Evolutionary conservation across 2,329 filamentous ascomycete species (phyloP).

Genomic region (Fusarium sp.): DNA sequence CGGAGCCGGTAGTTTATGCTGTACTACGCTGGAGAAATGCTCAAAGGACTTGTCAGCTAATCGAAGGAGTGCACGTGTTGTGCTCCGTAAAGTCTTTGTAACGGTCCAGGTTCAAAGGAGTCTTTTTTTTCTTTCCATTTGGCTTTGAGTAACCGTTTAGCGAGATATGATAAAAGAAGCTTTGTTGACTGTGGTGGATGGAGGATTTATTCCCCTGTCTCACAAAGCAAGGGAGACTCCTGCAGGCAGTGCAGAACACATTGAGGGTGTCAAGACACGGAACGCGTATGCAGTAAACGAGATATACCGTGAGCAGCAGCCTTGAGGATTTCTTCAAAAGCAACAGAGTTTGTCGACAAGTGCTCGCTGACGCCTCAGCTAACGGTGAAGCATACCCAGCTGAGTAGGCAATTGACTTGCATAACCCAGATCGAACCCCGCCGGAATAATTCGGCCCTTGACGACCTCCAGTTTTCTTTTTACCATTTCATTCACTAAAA

Average conservation of each 20-base stretch:
- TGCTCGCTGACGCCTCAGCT: too few relatives aligned
- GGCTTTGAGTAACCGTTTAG: constrained; percentile 3
- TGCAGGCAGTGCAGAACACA: too few relatives aligned
- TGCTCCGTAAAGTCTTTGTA: not conserved
- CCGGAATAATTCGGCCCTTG: constrained; percentile 7
- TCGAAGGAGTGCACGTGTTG: constrained; percentile 2
- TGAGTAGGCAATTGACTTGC: too few relatives aligned
- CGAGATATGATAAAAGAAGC: not conserved
- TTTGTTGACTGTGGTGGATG: not conserved
- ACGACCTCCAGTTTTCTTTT: not conserved
- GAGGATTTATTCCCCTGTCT: not conserved
- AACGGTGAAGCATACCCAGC: too few relatives aligned
- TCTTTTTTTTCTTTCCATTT: too few relatives aligned
- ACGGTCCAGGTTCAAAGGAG: not conserved
- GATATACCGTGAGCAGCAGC: too few relatives aligned
- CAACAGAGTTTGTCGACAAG: too few relatives aligned
- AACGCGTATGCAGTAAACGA: too few relatives aligned
- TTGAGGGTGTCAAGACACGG: too few relatives aligned
- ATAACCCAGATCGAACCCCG: too few relatives aligned
- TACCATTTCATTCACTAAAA: constrained; percentile 42
- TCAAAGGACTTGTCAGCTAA: constrained; percentile 5
- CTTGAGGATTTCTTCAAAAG: too few relatives aligned
- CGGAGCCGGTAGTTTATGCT: constrained; percentile 4
- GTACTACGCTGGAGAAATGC: not conserved
- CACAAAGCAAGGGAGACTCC: constrained; percentile 6